Evolutionary conservation across 2,329 filamentous ascomycete species (phyloP), one percentile per base, ranked within the genome.

Genomic region (Colletotrichum aenigma): DNA sequence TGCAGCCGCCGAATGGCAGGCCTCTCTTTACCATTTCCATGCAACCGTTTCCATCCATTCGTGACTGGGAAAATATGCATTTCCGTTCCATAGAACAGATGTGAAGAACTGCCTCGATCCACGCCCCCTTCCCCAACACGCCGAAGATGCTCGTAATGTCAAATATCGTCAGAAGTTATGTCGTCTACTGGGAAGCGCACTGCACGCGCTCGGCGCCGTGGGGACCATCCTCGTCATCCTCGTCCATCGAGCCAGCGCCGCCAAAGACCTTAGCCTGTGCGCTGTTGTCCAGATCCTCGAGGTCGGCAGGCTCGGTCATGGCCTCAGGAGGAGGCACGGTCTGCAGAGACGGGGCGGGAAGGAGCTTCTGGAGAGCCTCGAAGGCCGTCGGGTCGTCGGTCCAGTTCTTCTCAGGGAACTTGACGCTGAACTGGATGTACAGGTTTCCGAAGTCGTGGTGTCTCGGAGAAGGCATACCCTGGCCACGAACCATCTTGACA

Each of bases 381-480:
- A 98, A 94, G 77, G 95, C 93, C 74, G 92, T 89, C 18, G 92
- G 88, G 67, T 94, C 89, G 48, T 91, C 84, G 48, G 91, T 91
- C 90, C 92, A 94, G 83, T 91, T 89, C 88, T 93, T 94, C 82
- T 95, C 93, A 65, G 97, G 97, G 91, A 99, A 98, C 88, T 98
- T 98, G 87, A 99, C 96, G 82, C 95, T 93, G 88, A 99, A 99
- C 84, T 98, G 95, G 82, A 99, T 96, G 89, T 97, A 99, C 81
- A 99, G 90, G 88, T 99, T 98, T 82, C 97, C 97, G 83, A 91
- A 93, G 86, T 98, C 95, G 89, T 99, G 97, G 86, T 98, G 97
- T 81, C 97, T 93, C 86, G 92, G 94, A 6, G 97, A 97, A 56
- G 97, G 97, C 97, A 99, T 99, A 85, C 97, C 97, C 87, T 99